Evolutionary conservation across 345 rosid genomes (phyloP).

Genomic region (Limnanthes douglasii): DNA sequence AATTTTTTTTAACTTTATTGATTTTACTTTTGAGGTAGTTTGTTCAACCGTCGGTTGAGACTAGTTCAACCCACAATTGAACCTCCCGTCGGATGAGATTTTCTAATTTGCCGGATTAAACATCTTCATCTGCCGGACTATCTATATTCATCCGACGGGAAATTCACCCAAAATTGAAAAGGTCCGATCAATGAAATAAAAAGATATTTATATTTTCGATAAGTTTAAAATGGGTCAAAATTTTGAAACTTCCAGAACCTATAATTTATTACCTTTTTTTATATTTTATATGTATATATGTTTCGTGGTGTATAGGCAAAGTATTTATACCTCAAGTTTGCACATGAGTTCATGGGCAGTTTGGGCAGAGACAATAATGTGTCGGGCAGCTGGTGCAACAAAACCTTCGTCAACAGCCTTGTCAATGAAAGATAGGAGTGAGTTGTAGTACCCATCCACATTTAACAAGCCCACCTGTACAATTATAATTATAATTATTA

Average conservation of each 20-base stretch:
- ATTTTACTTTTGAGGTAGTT: no score
- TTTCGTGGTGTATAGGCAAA: no score
- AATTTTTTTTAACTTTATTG: no score
- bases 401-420: conserved; percentile 82
- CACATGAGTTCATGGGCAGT: conserved; percentile 58
- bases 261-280: not conserved
- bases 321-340: conserved; percentile 43
- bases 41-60: no score
- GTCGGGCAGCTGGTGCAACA: conserved; percentile 52
- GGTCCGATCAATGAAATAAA: not conserved
- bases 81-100: no score
- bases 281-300: no score
- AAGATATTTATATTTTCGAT: not conserved
- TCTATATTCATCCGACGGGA: not conserved
- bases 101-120: no score
- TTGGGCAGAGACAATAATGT: conserved; percentile 60
- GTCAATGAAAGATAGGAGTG: conserved; percentile 56
- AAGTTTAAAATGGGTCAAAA: not conserved
- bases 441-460: conserved; percentile 66
- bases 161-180: not conserved
- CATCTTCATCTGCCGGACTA: no score
- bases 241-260: not conserved
- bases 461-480: conserved; percentile 58
- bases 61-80: no score
- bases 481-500: no score